phyloP scores from a whole-genome alignment of 768 basidiomycete species.

The Chalciporus sphaerocephalus region DNA sequence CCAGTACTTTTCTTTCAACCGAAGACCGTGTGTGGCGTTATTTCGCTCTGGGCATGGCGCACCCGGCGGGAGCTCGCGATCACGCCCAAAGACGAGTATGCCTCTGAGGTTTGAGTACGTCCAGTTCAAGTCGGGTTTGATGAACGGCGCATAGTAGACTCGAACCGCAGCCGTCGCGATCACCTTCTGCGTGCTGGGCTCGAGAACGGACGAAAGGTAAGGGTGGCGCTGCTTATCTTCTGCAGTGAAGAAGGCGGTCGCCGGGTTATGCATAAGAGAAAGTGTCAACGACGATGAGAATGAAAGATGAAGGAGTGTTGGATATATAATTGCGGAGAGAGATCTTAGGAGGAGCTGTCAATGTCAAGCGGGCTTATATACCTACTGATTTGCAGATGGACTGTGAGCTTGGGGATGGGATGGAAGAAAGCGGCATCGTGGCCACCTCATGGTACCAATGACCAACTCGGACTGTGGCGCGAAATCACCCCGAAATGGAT shows the following conservation, averaged over 20 bases:
- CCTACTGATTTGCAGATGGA: conserved; percentile 24
- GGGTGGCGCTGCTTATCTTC: conserved; percentile 37
- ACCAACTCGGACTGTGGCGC: conserved; percentile 30
- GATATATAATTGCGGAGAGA: conserved; percentile 13
- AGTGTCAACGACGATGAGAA: conserved; percentile 1
- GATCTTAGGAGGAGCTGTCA: conserved; percentile 9
- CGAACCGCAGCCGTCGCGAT: conserved; percentile 53
- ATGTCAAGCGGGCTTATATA: conserved; percentile 29
- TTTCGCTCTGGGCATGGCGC: conserved; percentile 19
- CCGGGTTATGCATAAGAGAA: conserved; percentile 29
- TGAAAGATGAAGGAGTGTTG: conserved; percentile 15
- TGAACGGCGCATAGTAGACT: conserved; percentile 59
- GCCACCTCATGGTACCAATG: conserved; percentile 31
- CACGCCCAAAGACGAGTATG: conserved; percentile 49
- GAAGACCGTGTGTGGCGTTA: conserved; percentile 20
- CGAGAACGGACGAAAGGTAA: conserved; percentile 38
- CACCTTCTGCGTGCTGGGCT: conserved; percentile 40
- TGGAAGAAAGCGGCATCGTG: conserved; percentile 34
- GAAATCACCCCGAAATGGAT: conserved; percentile 28
- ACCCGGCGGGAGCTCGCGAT: conserved; percentile 28
- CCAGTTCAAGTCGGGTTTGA: conserved; percentile 48
- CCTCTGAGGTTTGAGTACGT: conserved; percentile 57
- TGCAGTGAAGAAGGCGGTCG: conserved; percentile 33
- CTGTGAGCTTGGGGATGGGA: conserved; percentile 18
- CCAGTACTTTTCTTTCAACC: conserved; percentile 45